phyloP scores from a whole-genome alignment of 2,329 filamentous ascomycete species.

The Penicillium sp. region DNA sequence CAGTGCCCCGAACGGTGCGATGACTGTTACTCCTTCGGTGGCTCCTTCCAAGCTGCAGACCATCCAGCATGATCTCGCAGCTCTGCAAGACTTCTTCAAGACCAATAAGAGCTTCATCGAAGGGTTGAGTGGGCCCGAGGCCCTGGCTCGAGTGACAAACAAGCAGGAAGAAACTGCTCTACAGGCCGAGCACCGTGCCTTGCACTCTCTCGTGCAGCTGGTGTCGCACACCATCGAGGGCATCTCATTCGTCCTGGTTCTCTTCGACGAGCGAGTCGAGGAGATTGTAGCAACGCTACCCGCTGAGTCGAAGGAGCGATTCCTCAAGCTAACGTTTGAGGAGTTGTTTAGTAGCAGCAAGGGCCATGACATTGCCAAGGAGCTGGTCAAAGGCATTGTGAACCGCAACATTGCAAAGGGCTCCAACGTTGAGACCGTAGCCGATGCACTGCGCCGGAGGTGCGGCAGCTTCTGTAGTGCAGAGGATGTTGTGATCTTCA shows the following conservation, averaged over 20 bases:
- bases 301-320: conserved; percentile 62
- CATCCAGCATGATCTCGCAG: conserved; percentile 75
- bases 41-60: conserved; percentile 62
- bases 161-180: conserved; percentile 88
- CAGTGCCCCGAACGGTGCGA: conserved; percentile 54
- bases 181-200: conserved; percentile 88
- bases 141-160: conserved; percentile 69
- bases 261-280: conserved; percentile 88
- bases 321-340: conserved; percentile 79
- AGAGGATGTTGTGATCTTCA: conserved; percentile 97
- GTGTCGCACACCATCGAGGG: conserved; percentile 91
- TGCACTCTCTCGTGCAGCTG: conserved; percentile 78
- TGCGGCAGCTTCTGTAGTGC: conserved; percentile 97
- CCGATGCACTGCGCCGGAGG: conserved; percentile 82
- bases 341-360: conserved; percentile 72
- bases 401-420: conserved; percentile 96
- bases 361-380: conserved; percentile 85
- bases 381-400: conserved; percentile 94
- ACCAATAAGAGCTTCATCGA: conserved; percentile 90
- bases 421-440: conserved; percentile 94
- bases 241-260: conserved; percentile 89
- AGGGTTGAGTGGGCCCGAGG: conserved; percentile 84
- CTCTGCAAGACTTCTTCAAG: conserved; percentile 74
- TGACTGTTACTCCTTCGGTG: conserved; percentile 64
- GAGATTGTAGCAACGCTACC: conserved; percentile 79